A percentile compares a stretch with the other conserved stretches of the same genome.
Conservation (phyloP, 768 basidiomycete genomes). For the Phallus indusiatus region DNA sequence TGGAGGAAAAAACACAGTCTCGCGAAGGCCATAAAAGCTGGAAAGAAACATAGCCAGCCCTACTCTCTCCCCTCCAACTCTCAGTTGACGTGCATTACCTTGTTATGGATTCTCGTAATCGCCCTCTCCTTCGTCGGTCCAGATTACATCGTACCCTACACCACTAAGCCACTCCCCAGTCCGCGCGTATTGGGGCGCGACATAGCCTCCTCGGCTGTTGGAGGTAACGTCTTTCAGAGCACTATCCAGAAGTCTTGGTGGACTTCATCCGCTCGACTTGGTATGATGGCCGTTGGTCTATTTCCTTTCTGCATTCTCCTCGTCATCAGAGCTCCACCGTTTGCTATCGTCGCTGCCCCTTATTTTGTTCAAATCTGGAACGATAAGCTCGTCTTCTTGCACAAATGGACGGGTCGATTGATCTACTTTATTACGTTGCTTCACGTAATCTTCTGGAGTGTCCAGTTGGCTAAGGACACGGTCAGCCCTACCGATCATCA, state of each 20-base stretch:
- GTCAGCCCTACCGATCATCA: background rate
- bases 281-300: constrained; percentile 30
- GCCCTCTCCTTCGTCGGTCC: constrained; percentile 23
- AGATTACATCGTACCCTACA: constrained; percentile 28
- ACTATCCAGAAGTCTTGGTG: constrained; percentile 28
- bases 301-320: constrained; percentile 28
- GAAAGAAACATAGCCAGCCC: constrained; percentile 1
- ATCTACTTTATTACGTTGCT: constrained; percentile 28
- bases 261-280: constrained; percentile 28
- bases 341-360: constrained; percentile 28
- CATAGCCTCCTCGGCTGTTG: background rate
- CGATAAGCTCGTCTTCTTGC: constrained; percentile 31
- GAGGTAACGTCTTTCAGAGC: constrained; percentile 6
- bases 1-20: constrained; percentile 6
- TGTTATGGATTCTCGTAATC: constrained; percentile 19
- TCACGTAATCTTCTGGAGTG: constrained; percentile 31
- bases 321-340: constrained; percentile 28
- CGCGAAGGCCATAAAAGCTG: constrained; percentile 11
- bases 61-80: constrained; percentile 23
- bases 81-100: constrained; percentile 21
- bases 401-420: constrained; percentile 28
- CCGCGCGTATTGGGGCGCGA: too few species aligned
- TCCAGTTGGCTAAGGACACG: constrained; percentile 27
- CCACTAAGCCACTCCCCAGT: too few species aligned
- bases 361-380: constrained; percentile 26